Percentiles rank a stretch among this genome's conserved stretches.
These are phyloP conservation scores for Sambucus nigra DNA, from an alignment of 129 eudicot genomes.

Conservation along the genomic window DNA sequence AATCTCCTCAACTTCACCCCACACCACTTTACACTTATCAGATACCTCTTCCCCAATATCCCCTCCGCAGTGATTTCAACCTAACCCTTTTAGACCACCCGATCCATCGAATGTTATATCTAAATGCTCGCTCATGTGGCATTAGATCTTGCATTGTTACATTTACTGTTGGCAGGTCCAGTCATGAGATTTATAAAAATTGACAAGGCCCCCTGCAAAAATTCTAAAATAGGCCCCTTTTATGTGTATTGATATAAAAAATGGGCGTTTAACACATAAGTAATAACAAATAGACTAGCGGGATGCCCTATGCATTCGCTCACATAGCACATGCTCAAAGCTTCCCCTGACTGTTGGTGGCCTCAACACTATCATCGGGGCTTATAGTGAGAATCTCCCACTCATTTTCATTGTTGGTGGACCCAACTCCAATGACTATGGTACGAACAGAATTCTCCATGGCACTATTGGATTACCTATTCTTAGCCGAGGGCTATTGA, in stretches of 20 bases:
- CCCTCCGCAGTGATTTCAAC: slow-evolving; percentile 38
- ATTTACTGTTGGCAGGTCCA: slow-evolving; percentile 33
- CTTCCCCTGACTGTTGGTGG: too few relatives aligned
- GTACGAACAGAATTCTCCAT: slow-evolving; percentile 33
- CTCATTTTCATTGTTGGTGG: slow-evolving; percentile 36
- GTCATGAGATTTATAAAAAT: too few relatives aligned
- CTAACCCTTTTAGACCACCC: slow-evolving; percentile 36
- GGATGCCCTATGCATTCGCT: too few relatives aligned
- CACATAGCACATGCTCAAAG: too few relatives aligned
- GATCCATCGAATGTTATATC: slow-evolving; percentile 32
- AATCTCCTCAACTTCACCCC: too few relatives aligned
- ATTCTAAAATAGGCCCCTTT: too few relatives aligned
- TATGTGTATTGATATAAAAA: too few relatives aligned
- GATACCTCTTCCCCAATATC: too few relatives aligned
- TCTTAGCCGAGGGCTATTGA: slow-evolving; percentile 30
- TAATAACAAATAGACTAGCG: too few relatives aligned
- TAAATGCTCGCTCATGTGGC: slow-evolving; percentile 34
- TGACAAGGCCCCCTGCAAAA: too few relatives aligned
- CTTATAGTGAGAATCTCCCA: slow-evolving; percentile 42
- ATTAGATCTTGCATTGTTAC: slow-evolving; percentile 37
- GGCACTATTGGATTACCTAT: slow-evolving; percentile 38
- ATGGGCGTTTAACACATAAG: too few relatives aligned
- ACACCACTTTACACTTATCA: too few relatives aligned
- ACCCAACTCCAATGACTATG: slow-evolving; percentile 36
- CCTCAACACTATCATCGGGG: slow-evolving; percentile 36